Conservation (phyloP, 1,284 basidiomycete species). For the Mycena sp. region DNA sequence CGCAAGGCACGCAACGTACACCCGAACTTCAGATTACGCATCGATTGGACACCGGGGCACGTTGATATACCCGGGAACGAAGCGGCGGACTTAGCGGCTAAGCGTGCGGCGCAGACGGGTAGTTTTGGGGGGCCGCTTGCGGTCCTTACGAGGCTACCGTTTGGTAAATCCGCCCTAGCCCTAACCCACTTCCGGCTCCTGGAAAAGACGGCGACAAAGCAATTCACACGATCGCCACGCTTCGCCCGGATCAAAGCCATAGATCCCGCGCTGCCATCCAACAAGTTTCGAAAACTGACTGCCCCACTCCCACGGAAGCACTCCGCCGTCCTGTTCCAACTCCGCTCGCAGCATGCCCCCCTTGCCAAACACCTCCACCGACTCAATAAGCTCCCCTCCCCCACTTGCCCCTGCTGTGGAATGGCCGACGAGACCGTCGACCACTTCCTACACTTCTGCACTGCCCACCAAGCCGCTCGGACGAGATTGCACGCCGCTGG, state of each 20-base stretch:
- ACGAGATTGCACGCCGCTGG: neutral
- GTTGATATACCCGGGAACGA: neutral
- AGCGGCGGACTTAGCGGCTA: neutral
- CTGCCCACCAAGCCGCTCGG: neutral
- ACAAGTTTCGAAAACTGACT: constrained; percentile 14
- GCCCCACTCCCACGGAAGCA: constrained; percentile 11
- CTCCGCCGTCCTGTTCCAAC: constrained; percentile 38
- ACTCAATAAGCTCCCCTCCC: constrained; percentile 25
- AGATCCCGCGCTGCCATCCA: neutral
- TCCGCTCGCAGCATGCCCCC: constrained; percentile 35
- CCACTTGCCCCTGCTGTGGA: constrained; percentile 37
- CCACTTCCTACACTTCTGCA: constrained; percentile 40
- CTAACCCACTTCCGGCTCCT: too few relatives aligned
- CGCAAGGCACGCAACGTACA: neutral
- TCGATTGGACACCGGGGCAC: neutral
- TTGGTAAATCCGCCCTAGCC: too few relatives aligned
- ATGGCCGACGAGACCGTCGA: constrained; percentile 30
- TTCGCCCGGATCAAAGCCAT: neutral
- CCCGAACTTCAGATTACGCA: neutral
- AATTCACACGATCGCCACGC: neutral
- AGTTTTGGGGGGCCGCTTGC: too few relatives aligned
- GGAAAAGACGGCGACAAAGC: neutral
- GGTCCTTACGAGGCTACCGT: too few relatives aligned
- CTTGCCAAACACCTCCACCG: constrained; percentile 38
- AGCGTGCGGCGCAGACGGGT: neutral